Conservation (phyloP, 1,284 basidiomycete species). For the Trichosporon sp. region DNA sequence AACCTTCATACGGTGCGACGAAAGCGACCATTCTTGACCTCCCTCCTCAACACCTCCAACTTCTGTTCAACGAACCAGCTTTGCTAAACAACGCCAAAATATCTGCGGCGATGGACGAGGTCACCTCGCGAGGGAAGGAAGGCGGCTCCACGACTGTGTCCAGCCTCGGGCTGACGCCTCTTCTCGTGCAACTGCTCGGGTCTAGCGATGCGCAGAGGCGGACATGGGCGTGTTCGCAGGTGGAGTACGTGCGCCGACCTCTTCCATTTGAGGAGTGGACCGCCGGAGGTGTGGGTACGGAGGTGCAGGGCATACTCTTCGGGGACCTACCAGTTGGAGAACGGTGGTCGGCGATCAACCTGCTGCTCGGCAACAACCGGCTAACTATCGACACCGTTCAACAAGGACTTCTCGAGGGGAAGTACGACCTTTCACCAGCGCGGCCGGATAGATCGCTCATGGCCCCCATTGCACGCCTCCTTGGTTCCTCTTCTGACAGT, state of each 20-base stretch:
- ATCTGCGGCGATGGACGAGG: constrained; percentile 43
- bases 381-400: constrained; percentile 40
- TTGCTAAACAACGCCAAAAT: constrained; percentile 64
- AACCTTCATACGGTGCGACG: constrained; percentile 28
- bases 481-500: constrained; percentile 64
- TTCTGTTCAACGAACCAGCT: constrained; percentile 67
- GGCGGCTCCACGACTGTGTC: constrained; percentile 25
- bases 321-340: constrained; percentile 20
- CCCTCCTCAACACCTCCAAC: constrained; percentile 64
- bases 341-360: constrained; percentile 35
- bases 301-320: constrained; percentile 39
- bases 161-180: constrained; percentile 37
- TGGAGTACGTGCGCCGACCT: constrained; percentile 32
- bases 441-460: constrained; percentile 44
- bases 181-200: constrained; percentile 37
- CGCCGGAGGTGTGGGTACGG: constrained; percentile 37
- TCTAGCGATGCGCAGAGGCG: constrained; percentile 30
- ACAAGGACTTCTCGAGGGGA: constrained; percentile 42
- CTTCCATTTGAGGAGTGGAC: constrained; percentile 44
- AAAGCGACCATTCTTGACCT: constrained; percentile 42
- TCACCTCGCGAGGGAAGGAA: constrained; percentile 24
- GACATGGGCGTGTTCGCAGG: constrained; percentile 41
- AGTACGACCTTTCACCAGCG: constrained; percentile 23
- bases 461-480: constrained; percentile 43
- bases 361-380: constrained; percentile 33